A percentile compares a stretch with the other conserved stretches of the same genome.
Evolutionary conservation across 192 early-diverging fungal genomes (phyloP).

Genomic region (Gamsiella multidivaricata): DNA sequence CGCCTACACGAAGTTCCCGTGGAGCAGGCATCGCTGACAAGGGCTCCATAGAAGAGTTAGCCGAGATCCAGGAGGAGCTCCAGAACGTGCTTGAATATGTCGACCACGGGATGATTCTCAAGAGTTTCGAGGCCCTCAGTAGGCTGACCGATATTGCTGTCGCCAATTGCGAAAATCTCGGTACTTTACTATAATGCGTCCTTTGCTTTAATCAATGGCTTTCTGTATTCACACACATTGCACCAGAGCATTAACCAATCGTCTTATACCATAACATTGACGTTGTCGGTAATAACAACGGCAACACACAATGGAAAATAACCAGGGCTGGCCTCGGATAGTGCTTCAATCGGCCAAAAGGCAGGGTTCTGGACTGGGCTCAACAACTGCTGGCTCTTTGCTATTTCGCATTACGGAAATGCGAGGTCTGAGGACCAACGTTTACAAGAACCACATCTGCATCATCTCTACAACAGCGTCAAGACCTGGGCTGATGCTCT

Average conservation of each 20-base stretch:
- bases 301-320: neutral
- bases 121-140: slow-evolving; percentile 78
- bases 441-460: slow-evolving; percentile 66
- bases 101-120: slow-evolving; percentile 66
- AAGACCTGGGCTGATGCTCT: slow-evolving; percentile 76
- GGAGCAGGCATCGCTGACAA: neutral
- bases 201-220: no score
- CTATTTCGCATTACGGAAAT: slow-evolving; percentile 66
- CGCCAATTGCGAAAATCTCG: slow-evolving; percentile 73
- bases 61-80: slow-evolving; percentile 68
- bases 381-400: slow-evolving; percentile 82
- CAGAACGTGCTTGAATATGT: slow-evolving; percentile 74
- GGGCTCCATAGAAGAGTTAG: slow-evolving; percentile 4
- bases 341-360: slow-evolving; percentile 64
- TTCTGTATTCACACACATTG: no score
- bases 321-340: slow-evolving; percentile 67
- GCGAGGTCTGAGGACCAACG: slow-evolving; percentile 63
- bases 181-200: no score
- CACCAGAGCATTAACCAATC: no score
- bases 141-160: slow-evolving; percentile 73
- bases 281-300: neutral
- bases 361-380: slow-evolving; percentile 79
- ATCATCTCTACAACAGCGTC: slow-evolving; percentile 68
- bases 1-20: neutral
- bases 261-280: no score